Base-by-base conservation (phyloP, 2,329 filamentous ascomycete genomes). In the Colletotrichum limetticola region DNA sequence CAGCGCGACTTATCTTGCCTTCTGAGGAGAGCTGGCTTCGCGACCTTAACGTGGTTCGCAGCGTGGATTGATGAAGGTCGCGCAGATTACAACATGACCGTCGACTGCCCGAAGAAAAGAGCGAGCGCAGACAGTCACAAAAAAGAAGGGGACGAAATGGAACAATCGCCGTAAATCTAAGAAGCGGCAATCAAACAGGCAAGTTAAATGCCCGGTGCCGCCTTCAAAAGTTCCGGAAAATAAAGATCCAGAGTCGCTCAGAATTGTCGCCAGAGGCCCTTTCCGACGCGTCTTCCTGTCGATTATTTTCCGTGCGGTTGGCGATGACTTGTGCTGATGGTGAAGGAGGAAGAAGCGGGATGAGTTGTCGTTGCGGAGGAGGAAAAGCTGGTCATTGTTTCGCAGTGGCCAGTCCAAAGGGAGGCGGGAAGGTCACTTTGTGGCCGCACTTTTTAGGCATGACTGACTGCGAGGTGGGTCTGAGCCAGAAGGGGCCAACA, bases 341-440 rank as follows among this genome's bases (percentile, higher is more conserved):
- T 76, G 70, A 71, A 71, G 68, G 70, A 76, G 59, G 66, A 46
- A 74, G 63, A 65, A 69, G 62, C 55, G 26, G 60, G 58, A 56
- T 55, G 26, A 58, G 66, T 26, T 62, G 68, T 73, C 67, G 68
- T 66, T 62, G 68, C 63, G 57, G 65, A 75, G 68, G 69, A 71
- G 62, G 71, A 79, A 79, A 78, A 79, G 75, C 76, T 76, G 77
- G 76, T 68, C 42, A 68, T 65, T 64, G 75, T 72, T 72, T 70
- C 74, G 74, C 69, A 68, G 66, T 35, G 66, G 61, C 46, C 67
- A 26, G 66, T 61, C 67, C 49, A 65, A 64, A 72, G 67, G 71
- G 60, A 73, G 61, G 67, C 30, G 37, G 71, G 61, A 24, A 73
- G 52, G 61, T 66, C 61, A 66, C 56, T 73, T 67, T 71, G 56